Evolutionary conservation across 116 monocot species (phyloP), one percentile per base, ranked within the genome.

Genomic region (Iris pallida): DNA sequence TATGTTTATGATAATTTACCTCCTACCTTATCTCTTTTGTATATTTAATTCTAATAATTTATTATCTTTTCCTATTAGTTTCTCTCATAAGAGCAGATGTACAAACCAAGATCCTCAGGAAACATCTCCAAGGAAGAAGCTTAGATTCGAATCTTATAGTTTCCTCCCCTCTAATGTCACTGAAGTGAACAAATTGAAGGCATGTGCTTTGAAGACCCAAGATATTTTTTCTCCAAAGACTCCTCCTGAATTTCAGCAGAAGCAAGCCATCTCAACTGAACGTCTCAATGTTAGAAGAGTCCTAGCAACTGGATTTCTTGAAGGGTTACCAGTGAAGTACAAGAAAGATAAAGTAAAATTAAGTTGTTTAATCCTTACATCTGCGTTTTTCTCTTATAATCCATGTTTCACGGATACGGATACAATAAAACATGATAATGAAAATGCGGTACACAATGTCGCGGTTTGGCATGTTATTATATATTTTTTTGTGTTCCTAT

Each of bases 251-350:
- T 16, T 11, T 54, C 67, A 7, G 67, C 53, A 55, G 54, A 67
- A 0, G 7, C 42, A 67, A 67, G 47, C 11, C 19, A 19, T 67
- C 16, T 54, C 55, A 55, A 55, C 8, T 53, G 54, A 55, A 52
- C 42, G 13, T 5, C 55, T 53, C 45, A 61, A 68, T 40, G 72
- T 73, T 5, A 62, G 59, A 15, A 13, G 11, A 5, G 53, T 79
- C 48, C 70, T 80, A 30, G 41, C 56, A 19, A 80, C 68, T 11
- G 59, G 64, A 3, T 4, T 64, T 19, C 64, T 80, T 5, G 65
- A 70, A 40, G 79, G 79, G 59, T n/a, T 20, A 53, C 56, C 43
- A 4, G 74, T 80, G 57, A 74, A 47, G 13, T 80, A 74, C 58
- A 70, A 57, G 30, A 70, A 80, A 74, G 20, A 43, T 74, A 40